phyloP scores from a whole-genome alignment of 2,329 filamentous ascomycete genomes.

The Colletotrichum coccodes region DNA sequence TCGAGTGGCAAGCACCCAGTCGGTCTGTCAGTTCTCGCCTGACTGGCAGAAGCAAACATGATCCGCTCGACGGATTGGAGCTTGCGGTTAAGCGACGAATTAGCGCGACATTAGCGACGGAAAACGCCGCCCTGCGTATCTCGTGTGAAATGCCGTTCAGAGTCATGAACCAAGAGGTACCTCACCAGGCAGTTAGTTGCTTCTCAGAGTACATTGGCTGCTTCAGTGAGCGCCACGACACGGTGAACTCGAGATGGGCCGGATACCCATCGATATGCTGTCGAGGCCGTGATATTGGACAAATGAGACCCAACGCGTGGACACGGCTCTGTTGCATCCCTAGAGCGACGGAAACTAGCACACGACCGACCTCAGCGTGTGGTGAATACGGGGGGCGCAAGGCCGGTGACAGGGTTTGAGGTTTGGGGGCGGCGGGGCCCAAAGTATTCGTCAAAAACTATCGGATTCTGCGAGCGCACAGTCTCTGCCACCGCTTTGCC shows the following conservation, averaged over 20 bases:
- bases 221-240: background rate
- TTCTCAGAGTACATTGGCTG: background rate
- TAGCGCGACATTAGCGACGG: conserved; percentile 15
- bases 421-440: background rate
- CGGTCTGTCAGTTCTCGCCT: background rate
- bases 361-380: background rate
- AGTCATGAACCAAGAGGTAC: background rate
- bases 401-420: background rate
- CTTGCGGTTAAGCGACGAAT: conserved; percentile 13
- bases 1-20: conserved; percentile 4
- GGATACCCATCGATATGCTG: background rate
- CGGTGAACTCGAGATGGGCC: background rate
- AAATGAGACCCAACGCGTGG: background rate
- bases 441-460: background rate
- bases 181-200: background rate
- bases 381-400: background rate
- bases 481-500: conserved; percentile 4
- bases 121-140: conserved; percentile 6
- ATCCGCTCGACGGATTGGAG: conserved; percentile 1
- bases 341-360: background rate
- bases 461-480: conserved; percentile 6
- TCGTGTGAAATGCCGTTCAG: background rate
- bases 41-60: conserved; percentile 8
- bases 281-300: background rate
- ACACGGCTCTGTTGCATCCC: background rate